phyloP scores from a whole-genome alignment of 139 green algal species.

The Auxenochlorella pyrenoidosa region DNA sequence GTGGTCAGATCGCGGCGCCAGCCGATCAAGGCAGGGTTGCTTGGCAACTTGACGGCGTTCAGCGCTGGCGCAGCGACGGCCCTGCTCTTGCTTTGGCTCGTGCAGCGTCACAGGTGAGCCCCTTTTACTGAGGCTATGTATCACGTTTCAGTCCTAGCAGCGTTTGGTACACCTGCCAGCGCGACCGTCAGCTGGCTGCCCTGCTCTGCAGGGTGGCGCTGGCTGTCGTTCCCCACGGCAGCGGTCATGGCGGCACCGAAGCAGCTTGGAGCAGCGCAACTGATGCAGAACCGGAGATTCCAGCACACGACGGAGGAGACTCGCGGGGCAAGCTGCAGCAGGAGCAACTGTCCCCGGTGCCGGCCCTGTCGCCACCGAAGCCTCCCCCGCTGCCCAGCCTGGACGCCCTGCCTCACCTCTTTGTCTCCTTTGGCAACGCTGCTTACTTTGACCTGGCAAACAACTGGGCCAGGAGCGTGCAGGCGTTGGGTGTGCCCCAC shows the following conservation, averaged over 20 bases:
- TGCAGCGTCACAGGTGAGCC: background rate
- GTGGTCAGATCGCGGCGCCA: background rate
- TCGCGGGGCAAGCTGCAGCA: background rate
- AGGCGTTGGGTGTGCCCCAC: background rate
- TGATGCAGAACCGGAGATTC: too few relatives aligned
- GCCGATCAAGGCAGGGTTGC: too few relatives aligned
- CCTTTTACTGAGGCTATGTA: background rate
- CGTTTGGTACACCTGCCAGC: background rate
- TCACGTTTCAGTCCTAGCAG: too few relatives aligned
- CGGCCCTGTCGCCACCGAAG: background rate
- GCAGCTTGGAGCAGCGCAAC: background rate
- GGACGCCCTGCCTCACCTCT: background rate
- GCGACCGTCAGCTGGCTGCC: background rate
- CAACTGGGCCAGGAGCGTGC: conserved; percentile 17
- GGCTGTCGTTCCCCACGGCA: background rate
- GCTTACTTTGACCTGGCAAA: conserved; percentile 12
- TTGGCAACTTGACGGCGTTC: background rate
- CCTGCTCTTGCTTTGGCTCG: background rate
- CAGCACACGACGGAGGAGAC: too few relatives aligned
- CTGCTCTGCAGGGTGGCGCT: background rate
- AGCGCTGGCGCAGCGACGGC: background rate
- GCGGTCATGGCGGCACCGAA: background rate
- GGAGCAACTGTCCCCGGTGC: background rate
- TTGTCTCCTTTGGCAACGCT: conserved; percentile 17
- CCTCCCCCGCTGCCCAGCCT: background rate